Evolutionary conservation across 2,329 filamentous ascomycete species (phyloP).

Genomic region (Sporothrix globosa): DNA sequence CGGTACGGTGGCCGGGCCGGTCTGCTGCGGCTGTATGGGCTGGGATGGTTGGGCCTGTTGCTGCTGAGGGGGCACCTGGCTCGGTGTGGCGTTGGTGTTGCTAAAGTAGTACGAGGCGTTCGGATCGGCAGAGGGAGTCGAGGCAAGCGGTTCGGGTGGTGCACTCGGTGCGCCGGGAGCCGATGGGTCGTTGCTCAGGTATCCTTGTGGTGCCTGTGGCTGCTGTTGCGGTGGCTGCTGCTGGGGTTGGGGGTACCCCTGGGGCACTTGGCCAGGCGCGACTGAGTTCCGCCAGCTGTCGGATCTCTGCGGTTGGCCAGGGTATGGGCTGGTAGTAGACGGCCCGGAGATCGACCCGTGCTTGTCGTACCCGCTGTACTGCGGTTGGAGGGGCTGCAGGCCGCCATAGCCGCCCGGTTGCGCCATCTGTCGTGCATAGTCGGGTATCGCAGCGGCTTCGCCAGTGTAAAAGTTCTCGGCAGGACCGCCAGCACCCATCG

Average conservation of each 20-base stretch:
- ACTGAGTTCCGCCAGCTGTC: constrained; percentile 56
- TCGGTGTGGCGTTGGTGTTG: constrained; percentile 40
- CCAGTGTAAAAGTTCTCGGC: constrained; percentile 84
- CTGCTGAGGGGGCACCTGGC: constrained; percentile 43
- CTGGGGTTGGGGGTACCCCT: constrained; percentile 41
- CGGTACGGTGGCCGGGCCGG: constrained; percentile 45
- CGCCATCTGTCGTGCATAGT: constrained; percentile 53
- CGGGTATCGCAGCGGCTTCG: constrained; percentile 52
- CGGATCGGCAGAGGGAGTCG: constrained; percentile 52
- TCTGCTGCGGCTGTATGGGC: constrained; percentile 44
- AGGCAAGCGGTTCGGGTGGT: constrained; percentile 43
- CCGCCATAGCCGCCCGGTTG: constrained; percentile 55
- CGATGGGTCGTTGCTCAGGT: constrained; percentile 25
- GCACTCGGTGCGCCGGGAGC: constrained; percentile 26
- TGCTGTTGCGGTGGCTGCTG: constrained; percentile 11
- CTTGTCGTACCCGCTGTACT: constrained; percentile 50
- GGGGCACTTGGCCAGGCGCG: constrained; percentile 45
- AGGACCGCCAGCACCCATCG: constrained; percentile 53
- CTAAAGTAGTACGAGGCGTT: constrained; percentile 63
- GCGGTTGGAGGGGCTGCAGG: constrained; percentile 48
- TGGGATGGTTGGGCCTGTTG: constrained; percentile 39
- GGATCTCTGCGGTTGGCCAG: constrained; percentile 53
- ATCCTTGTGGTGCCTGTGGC: constrained; percentile 23
- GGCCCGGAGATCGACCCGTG: constrained; percentile 48
- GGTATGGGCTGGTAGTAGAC: constrained; percentile 48